A percentile compares a stretch with the other conserved stretches of the same genome.
These are phyloP conservation scores for Anaeramoeba flamelloides DNA, from an alignment of 78 protist species.

Conservation along the genomic window DNA sequence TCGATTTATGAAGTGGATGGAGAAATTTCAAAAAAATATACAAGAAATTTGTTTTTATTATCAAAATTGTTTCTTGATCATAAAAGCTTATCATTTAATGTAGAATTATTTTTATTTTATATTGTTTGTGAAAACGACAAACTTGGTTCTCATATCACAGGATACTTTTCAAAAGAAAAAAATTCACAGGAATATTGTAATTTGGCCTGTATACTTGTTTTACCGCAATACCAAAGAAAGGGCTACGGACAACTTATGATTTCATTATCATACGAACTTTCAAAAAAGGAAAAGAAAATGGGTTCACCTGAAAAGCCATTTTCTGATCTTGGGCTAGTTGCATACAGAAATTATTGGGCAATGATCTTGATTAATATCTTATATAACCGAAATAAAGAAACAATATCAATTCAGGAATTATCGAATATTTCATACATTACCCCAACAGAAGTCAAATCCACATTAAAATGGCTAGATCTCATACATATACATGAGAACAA, in stretches of 20 bases:
- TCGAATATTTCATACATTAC: too few relatives aligned
- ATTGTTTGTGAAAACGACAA: not conserved
- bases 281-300: constrained; percentile 52
- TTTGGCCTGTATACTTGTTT: constrained; percentile 4
- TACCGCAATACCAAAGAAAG: constrained; percentile 71
- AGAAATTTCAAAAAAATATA: not conserved
- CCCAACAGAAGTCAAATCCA: too few relatives aligned
- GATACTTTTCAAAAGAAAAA: constrained; percentile 13
- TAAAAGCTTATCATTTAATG: constrained; percentile 3
- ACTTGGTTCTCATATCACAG: constrained; percentile 1
- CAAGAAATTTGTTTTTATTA: constrained; percentile 1
- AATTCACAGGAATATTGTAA: not conserved
- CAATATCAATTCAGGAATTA: not conserved
- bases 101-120: constrained; percentile 8
- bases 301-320: constrained; percentile 97
- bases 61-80: constrained; percentile 14
- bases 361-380: not conserved
- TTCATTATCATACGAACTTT: constrained; percentile 54
- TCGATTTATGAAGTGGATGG: constrained; percentile 20
- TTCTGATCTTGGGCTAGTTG: constrained; percentile 79
- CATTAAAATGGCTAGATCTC: too few relatives aligned
- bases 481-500: too few relatives aligned
- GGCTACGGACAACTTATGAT: constrained; percentile 65
- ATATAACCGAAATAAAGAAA: not conserved
- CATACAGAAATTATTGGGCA: constrained; percentile 38